These are phyloP conservation scores for Mycena rosella DNA, from an alignment of 768 basidiomycete genomes.

Conservation along the genomic window DNA sequence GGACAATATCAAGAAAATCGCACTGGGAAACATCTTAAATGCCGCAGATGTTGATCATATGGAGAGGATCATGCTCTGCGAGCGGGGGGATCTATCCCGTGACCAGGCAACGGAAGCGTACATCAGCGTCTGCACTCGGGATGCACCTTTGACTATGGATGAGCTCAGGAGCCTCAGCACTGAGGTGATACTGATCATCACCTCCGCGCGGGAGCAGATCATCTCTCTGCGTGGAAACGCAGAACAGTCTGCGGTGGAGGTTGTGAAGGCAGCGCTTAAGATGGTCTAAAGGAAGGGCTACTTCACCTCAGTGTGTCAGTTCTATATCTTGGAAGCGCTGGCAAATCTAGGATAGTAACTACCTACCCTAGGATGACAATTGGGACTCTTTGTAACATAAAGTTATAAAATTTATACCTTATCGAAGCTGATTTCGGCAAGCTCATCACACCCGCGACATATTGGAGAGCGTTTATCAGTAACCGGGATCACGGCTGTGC, in stretches of 20 bases:
- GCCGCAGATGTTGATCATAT: conserved; percentile 32
- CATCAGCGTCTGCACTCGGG: conserved; percentile 30
- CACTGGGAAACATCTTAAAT: conserved; percentile 31
- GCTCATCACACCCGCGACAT: not conserved
- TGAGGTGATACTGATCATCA: conserved; percentile 33
- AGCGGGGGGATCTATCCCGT: conserved; percentile 31
- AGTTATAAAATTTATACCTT: not conserved
- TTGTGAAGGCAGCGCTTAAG: conserved; percentile 27
- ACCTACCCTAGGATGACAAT: not conserved
- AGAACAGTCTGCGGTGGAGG: conserved; percentile 22
- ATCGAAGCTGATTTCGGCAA: conserved; percentile 7
- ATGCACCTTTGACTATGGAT: conserved; percentile 29
- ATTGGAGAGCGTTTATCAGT: not conserved
- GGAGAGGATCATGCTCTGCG: conserved; percentile 35
- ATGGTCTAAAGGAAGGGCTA: not conserved
- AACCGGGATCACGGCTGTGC: conserved; percentile 1
- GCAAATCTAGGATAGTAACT: not conserved
- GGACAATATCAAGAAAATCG: conserved; percentile 35
- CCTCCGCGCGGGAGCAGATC: conserved; percentile 29
- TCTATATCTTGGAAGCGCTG: not conserved
- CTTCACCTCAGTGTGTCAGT: conserved; percentile 3
- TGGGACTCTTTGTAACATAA: not conserved
- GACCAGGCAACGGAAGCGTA: conserved; percentile 35
- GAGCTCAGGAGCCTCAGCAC: conserved; percentile 29
- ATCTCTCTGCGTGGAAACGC: conserved; percentile 33